These are phyloP conservation scores for Thuja plicata DNA, from an alignment of 83 land plant genomes.

Conservation along the genomic window DNA sequence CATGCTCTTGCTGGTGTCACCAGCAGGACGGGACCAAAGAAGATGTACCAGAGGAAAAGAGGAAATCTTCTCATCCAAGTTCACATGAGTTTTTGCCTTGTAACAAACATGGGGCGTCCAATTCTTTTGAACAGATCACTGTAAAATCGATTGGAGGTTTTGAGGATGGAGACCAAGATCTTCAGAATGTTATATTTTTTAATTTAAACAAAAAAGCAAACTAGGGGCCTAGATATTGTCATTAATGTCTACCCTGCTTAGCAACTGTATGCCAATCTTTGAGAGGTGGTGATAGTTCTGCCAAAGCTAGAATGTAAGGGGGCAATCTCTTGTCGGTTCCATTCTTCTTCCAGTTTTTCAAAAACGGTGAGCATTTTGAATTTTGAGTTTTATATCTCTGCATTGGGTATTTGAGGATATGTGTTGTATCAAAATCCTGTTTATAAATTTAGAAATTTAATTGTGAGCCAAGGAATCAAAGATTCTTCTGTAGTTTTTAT, in stretches of 20 bases:
- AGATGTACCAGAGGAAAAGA: not conserved
- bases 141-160: conserved; percentile 9
- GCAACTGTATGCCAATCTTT: not conserved
- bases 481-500: not conserved
- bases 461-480: not conserved
- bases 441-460: not conserved
- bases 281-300: not conserved
- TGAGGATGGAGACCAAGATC: not conserved
- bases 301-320: not conserved
- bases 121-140: not conserved
- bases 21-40: not conserved
- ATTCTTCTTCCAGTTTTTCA: not conserved
- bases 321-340: not conserved
- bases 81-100: not conserved
- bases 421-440: not conserved
- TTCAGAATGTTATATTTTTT: not conserved
- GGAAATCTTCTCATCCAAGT: not conserved
- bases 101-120: not conserved
- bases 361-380: not conserved
- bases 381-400: not conserved
- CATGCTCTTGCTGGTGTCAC: conserved; percentile 14
- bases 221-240: not conserved
- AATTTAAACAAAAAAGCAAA: not conserved
- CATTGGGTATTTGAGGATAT: not conserved
- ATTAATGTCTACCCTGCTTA: not conserved